phyloP scores from a whole-genome alignment of 345 rosid genomes.

The Populus davidiana region DNA sequence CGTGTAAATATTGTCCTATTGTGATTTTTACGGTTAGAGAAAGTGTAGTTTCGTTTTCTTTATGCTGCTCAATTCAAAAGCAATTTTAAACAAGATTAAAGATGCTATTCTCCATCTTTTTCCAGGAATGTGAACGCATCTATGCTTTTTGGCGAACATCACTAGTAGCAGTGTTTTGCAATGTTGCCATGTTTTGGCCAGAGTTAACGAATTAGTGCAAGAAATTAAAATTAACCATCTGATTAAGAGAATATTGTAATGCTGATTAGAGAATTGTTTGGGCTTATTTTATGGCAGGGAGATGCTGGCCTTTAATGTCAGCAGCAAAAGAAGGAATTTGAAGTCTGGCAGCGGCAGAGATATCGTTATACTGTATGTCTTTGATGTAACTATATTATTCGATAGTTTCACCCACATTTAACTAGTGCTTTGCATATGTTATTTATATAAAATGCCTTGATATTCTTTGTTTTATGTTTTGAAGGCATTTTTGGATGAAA shows the following conservation, averaged over 20 bases:
- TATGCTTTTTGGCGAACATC: too few relatives aligned
- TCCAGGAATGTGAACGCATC: too few relatives aligned
- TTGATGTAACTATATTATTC: too few relatives aligned
- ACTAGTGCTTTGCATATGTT: too few relatives aligned
- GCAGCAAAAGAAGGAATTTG: background rate
- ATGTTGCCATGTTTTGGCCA: background rate
- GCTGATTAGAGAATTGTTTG: background rate
- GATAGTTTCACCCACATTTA: too few relatives aligned
- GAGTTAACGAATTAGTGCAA: background rate
- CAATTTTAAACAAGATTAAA: background rate
- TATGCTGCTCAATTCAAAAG: background rate
- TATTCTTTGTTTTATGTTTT: too few relatives aligned
- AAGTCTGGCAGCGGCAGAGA: background rate
- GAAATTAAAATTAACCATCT: background rate
- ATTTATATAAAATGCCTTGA: too few relatives aligned
- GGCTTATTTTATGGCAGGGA: background rate
- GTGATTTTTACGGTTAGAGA: too few relatives aligned
- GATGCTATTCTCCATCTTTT: too few relatives aligned
- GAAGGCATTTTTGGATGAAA: too few relatives aligned
- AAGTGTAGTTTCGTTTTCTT: background rate
- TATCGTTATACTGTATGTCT: background rate
- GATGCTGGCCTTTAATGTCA: background rate
- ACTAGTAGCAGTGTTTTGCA: too few relatives aligned
- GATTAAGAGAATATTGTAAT: background rate
- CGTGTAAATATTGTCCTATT: too few relatives aligned